Base-by-base conservation (phyloP, 2,329 filamentous ascomycete genomes). In the Stemphylium beticola region DNA sequence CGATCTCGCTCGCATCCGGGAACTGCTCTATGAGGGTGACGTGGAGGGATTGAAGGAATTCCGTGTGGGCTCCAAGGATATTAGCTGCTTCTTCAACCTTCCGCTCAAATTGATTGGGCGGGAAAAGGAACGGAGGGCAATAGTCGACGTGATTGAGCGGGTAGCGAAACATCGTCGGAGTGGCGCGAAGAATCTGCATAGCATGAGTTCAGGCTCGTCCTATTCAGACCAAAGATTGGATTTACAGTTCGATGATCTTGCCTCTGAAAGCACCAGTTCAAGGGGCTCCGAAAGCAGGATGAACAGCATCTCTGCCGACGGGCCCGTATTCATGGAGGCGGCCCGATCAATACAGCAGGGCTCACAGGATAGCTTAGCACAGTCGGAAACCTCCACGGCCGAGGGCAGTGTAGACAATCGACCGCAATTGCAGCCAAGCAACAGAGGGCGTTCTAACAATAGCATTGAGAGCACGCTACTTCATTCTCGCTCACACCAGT, bases 1-100 rank as follows among this genome's bases (percentile, higher is more conserved):
- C 67, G 93, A 98, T 71, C 77, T 98, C 44, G 76, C 87, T 46
- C 83, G 87, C 65, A 87, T 96, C 4, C 87, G 91, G 60, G 83
- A 88, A 60, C 82, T 93, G 33, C 79, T 97, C 6, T 86, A 84
- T 3, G 86, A 92, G 65, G 93, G 92, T 15, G 88, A 96, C 64
- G 82, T 83, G 57, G 78, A 85, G 47, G 86, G 87, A 0, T 79
- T 97, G 48, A 86, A 86, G 55, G 83, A 88, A 34, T 96, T 91
- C 81, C 82, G 85, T 59, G 87, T 96, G 55, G 93, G 86, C 11
- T 85, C 87, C n/a, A 91, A 87, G 53, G 93, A 98, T 74, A 87
- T 96, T 0, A 96, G 92, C 1, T 96, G 92, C 4, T 95, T 96
- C 70, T 97, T 97, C 76, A 89, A 92, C 62, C 82, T 97, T 17